A percentile compares a stretch with the other conserved stretches of the same genome.
These are phyloP conservation scores for Galeopsis tetrahit DNA, from an alignment of 257 asterid species.

Conservation along the genomic window DNA sequence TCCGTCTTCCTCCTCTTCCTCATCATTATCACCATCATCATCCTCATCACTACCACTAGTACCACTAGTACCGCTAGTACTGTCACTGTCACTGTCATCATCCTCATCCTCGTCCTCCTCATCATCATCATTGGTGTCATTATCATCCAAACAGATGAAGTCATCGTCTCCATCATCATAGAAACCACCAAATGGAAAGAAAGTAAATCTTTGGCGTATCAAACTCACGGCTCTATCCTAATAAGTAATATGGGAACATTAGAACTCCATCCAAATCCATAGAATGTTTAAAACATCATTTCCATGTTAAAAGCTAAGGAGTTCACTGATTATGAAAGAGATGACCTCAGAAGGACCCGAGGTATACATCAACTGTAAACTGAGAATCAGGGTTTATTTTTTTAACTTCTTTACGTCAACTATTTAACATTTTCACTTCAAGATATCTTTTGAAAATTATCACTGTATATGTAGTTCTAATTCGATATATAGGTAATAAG, in stretches of 20 bases:
- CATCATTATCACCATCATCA: slow-evolving; percentile 6
- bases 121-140: slow-evolving; percentile 29
- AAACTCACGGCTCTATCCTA: slow-evolving; percentile 48
- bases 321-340: slow-evolving; percentile 11
- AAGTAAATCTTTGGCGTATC: slow-evolving; percentile 42
- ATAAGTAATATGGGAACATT: slow-evolving; percentile 43
- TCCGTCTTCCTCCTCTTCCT: slow-evolving; percentile 23
- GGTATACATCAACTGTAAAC: background rate
- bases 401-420: background rate
- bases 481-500: background rate
- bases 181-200: slow-evolving; percentile 47
- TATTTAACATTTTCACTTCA: slow-evolving; percentile 1
- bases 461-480: background rate
- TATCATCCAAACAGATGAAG: slow-evolving; percentile 34
- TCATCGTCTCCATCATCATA: slow-evolving; percentile 47
- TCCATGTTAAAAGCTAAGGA: slow-evolving; percentile 23
- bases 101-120: slow-evolving; percentile 36
- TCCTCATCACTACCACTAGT: slow-evolving; percentile 6
- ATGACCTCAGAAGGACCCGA: background rate
- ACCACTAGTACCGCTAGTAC: slow-evolving; percentile 18
- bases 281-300: slow-evolving; percentile 32
- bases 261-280: slow-evolving; percentile 44
- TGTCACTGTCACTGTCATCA: slow-evolving; percentile 28
- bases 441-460: background rate
- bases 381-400: background rate